Evolutionary conservation across 2,329 filamentous ascomycete genomes (phyloP).

Genomic region (Aspergillus aculeatinus): DNA sequence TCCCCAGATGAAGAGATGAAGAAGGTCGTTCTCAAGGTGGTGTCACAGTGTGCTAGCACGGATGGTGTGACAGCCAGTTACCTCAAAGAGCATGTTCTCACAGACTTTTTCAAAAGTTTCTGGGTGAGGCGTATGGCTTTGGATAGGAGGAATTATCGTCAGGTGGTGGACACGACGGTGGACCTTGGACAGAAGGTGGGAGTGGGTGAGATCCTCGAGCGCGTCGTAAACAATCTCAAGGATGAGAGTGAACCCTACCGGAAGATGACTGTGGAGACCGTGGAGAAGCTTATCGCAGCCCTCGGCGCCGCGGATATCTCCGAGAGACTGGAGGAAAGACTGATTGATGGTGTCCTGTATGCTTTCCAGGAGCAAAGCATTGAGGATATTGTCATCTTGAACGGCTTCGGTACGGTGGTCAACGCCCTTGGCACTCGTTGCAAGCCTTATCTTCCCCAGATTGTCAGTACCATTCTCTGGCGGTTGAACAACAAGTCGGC

Average conservation of each 20-base stretch:
- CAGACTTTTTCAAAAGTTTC: slow-evolving; percentile 98
- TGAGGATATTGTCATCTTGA: slow-evolving; percentile 92
- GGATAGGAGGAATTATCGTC: slow-evolving; percentile 95
- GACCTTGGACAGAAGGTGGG: slow-evolving; percentile 98
- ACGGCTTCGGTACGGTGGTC: slow-evolving; percentile 96
- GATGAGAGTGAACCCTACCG: slow-evolving; percentile 97
- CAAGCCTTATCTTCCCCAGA: slow-evolving; percentile 95
- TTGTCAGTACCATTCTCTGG: slow-evolving; percentile 95
- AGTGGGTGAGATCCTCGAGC: slow-evolving; percentile 88
- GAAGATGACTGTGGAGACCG: slow-evolving; percentile 98
- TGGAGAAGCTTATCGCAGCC: slow-evolving; percentile 93
- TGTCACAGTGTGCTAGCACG: slow-evolving; percentile 92
- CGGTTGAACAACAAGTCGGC: slow-evolving; percentile 96
- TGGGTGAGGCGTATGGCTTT: slow-evolving; percentile 97
- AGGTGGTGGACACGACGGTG: slow-evolving; percentile 96
- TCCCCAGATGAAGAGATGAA: slow-evolving; percentile 99
- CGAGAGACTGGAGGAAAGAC: slow-evolving; percentile 84
- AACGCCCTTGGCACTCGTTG: slow-evolving; percentile 90
- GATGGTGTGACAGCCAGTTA: slow-evolving; percentile 94
- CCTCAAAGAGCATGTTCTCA: slow-evolving; percentile 89
- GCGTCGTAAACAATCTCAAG: slow-evolving; percentile 92
- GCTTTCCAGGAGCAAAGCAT: slow-evolving; percentile 98
- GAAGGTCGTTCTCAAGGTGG: slow-evolving; percentile 96
- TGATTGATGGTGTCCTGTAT: slow-evolving; percentile 92
- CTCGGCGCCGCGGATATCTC: slow-evolving; percentile 92